A percentile compares a stretch with the other conserved stretches of the same genome.
These are phyloP conservation scores for Petunia secreta DNA, from an alignment of 257 asterid species.

Conservation along the genomic window DNA sequence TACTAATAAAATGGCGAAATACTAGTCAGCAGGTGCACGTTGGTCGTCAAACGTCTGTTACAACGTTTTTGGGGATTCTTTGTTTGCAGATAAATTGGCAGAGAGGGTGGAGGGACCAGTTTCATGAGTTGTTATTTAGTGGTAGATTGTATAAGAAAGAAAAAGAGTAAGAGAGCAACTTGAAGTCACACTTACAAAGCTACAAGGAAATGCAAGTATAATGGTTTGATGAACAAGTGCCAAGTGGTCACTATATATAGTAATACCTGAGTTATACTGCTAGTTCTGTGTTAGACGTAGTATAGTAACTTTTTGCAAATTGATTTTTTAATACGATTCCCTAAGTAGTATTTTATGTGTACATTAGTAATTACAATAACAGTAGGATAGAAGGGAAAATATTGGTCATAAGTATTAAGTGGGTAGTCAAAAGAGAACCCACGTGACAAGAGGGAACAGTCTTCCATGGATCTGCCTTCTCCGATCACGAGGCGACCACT, in stretches of 20 bases:
- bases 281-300: not conserved
- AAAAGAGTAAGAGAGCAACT: not conserved
- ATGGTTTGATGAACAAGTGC: slow-evolving; percentile 26
- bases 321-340: not conserved
- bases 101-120: slow-evolving; percentile 19
- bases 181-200: not conserved
- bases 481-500: slow-evolving; percentile 87
- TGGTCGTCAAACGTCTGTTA: slow-evolving; percentile 45
- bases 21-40: slow-evolving; percentile 58
- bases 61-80: slow-evolving; percentile 25
- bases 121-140: slow-evolving; percentile 3
- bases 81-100: slow-evolving; percentile 23
- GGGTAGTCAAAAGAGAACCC: slow-evolving; percentile 91
- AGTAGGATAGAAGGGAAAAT: not conserved
- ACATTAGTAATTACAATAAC: not conserved
- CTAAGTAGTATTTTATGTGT: not conserved
- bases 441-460: slow-evolving; percentile 94
- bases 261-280: slow-evolving; percentile 15
- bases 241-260: slow-evolving; percentile 32
- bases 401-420: slow-evolving; percentile 26
- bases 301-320: not conserved
- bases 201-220: not conserved
- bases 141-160: not conserved
- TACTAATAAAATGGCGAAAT: slow-evolving; percentile 46
- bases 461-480: slow-evolving; percentile 95